Conservation (phyloP, 331 rosid genomes). For the Arachis monticola region DNA sequence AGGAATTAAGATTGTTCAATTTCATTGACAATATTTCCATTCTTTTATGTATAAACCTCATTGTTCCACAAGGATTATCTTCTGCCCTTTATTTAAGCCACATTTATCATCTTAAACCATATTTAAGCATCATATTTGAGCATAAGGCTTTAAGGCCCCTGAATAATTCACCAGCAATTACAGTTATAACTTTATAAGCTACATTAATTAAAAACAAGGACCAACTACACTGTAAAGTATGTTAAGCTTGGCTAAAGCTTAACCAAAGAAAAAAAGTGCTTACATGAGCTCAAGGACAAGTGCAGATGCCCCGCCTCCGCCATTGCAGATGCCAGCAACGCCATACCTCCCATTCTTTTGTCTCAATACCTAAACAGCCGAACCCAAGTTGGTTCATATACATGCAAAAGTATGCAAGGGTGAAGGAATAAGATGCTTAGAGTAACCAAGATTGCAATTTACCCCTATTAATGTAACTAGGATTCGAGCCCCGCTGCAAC, state of each 20-base stretch:
- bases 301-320: constrained; percentile 99
- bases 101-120: not conserved
- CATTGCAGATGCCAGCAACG: constrained; percentile 84
- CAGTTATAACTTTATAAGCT: not conserved
- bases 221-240: not conserved
- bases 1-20: not conserved
- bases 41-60: not conserved
- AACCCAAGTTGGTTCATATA: constrained; percentile 37
- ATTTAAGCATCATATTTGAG: not conserved
- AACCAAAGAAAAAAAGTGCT: constrained; percentile 42
- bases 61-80: constrained; percentile 12
- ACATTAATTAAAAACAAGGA: constrained; percentile 3
- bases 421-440: constrained; percentile 28
- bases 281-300: constrained; percentile 85
- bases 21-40: not conserved
- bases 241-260: constrained; percentile 18
- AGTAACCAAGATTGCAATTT: constrained; percentile 36
- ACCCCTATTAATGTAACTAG: constrained; percentile 93
- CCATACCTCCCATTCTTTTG: constrained; percentile 86
- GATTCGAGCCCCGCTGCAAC: constrained; percentile 99
- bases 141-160: constrained; percentile 1
- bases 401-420: constrained; percentile 4
- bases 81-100: not conserved
- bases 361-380: constrained; percentile 67
- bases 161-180: not conserved